Evolutionary conservation across 495 filamentous ascomycete genomes (phyloP).

Genomic region (Hypoxylon intermedium): DNA sequence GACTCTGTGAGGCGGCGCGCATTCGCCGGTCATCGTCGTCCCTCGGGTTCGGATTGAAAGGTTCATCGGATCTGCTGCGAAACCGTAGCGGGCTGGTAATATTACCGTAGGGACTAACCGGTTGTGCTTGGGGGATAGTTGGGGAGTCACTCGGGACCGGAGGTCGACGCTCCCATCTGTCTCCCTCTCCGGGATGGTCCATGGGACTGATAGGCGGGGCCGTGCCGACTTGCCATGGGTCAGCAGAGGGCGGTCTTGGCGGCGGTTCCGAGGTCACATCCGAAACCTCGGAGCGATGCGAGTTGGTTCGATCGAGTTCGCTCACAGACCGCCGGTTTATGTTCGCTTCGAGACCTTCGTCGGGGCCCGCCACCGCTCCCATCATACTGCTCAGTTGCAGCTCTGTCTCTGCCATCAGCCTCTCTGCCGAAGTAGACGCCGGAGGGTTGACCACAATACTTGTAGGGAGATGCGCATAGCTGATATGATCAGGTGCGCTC

Average conservation of each 20-base stretch:
- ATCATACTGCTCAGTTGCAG: slow-evolving; percentile 34
- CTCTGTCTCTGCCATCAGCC: slow-evolving; percentile 39
- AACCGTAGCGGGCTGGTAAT: slow-evolving; percentile 14
- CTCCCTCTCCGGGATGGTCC: slow-evolving; percentile 37
- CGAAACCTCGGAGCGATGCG: slow-evolving; percentile 36
- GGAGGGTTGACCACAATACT: slow-evolving; percentile 38
- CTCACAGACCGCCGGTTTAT: slow-evolving; percentile 19
- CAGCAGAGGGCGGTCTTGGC: slow-evolving; percentile 39
- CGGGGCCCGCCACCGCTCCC: slow-evolving; percentile 38
- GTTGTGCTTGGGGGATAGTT: slow-evolving; percentile 41
- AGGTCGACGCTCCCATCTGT: slow-evolving; percentile 34
- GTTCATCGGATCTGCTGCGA: slow-evolving; percentile 22
- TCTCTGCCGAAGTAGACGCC: slow-evolving; percentile 26
- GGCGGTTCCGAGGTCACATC: slow-evolving; percentile 40
- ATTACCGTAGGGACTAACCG: slow-evolving; percentile 29
- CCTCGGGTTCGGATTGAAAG: slow-evolving; percentile 18
- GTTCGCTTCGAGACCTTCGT: slow-evolving; percentile 35
- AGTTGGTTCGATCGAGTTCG: slow-evolving; percentile 37
- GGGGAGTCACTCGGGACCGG: slow-evolving; percentile 38
- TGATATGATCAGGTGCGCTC: slow-evolving; percentile 15
- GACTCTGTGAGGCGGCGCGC: slow-evolving; percentile 39
- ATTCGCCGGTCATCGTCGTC: slow-evolving; percentile 38
- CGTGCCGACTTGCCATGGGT: slow-evolving; percentile 41
- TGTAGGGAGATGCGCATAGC: slow-evolving; percentile 24
- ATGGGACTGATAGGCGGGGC: slow-evolving; percentile 36